A percentile compares a stretch with the other conserved stretches of the same genome.
Conservation (phyloP, 495 filamentous ascomycete species). For the Pseudoneurospora amorphoporcata region DNA sequence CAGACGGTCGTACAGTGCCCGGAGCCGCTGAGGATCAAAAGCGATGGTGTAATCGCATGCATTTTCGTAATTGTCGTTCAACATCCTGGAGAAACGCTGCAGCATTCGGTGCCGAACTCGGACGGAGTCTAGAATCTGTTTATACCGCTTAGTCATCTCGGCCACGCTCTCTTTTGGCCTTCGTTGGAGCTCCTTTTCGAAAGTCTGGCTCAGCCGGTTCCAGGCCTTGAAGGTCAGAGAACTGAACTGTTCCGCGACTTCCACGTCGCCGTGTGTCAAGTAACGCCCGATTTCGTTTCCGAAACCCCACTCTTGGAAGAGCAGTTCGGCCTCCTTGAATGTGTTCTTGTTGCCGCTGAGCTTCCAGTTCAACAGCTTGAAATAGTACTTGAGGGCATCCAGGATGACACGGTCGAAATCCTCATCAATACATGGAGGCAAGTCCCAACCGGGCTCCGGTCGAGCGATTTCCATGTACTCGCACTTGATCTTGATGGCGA, state of each 20-base stretch:
- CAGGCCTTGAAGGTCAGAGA: slow-evolving; percentile 86
- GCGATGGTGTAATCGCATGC: slow-evolving; percentile 85
- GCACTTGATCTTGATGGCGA: slow-evolving; percentile 86
- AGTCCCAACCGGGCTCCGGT: slow-evolving; percentile 86
- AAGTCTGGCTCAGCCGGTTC: slow-evolving; percentile 75
- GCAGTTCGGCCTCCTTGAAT: slow-evolving; percentile 94
- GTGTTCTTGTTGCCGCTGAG: slow-evolving; percentile 96
- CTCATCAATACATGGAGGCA: slow-evolving; percentile 93
- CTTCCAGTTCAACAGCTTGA: slow-evolving; percentile 95
- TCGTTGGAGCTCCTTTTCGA: slow-evolving; percentile 80
- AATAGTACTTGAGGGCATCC: slow-evolving; percentile 93
- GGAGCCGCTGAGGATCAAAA: slow-evolving; percentile 52
- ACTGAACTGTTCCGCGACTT: slow-evolving; percentile 98
- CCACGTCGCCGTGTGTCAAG: slow-evolving; percentile 83
- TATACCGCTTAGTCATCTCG: slow-evolving; percentile 96
- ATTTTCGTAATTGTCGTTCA: slow-evolving; percentile 91
- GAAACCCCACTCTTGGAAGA: slow-evolving; percentile 96
- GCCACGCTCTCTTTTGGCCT: slow-evolving; percentile 68
- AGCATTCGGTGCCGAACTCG: slow-evolving; percentile 83
- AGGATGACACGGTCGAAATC: slow-evolving; percentile 92
- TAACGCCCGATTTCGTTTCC: slow-evolving; percentile 84
- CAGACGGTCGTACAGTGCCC: slow-evolving; percentile 70
- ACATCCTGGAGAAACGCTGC: slow-evolving; percentile 66
- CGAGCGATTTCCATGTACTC: slow-evolving; percentile 74
- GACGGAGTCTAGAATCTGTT: slow-evolving; percentile 87